These are phyloP conservation scores for Leccinellum rugosiceps DNA, from an alignment of 768 basidiomycete genomes.

Conservation along the genomic window DNA sequence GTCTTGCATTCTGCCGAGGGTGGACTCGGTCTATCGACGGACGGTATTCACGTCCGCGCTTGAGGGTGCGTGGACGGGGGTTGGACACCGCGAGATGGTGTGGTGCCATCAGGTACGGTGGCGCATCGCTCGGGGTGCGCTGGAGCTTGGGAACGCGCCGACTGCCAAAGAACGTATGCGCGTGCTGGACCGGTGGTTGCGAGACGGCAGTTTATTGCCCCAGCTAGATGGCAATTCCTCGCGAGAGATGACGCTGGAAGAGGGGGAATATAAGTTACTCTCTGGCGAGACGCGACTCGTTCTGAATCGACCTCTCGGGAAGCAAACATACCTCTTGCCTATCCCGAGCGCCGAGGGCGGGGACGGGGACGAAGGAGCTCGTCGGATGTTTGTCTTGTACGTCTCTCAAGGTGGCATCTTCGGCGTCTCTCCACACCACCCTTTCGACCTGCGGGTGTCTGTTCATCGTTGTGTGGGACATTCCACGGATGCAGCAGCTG, in stretches of 20 bases:
- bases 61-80: slow-evolving; percentile 92
- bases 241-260: slow-evolving; percentile 6
- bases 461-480: slow-evolving; percentile 43
- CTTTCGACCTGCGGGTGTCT: slow-evolving; percentile 43
- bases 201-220: slow-evolving; percentile 54
- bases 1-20: slow-evolving; percentile 62
- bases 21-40: slow-evolving; percentile 40
- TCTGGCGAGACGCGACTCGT: slow-evolving; percentile 38
- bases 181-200: slow-evolving; percentile 62
- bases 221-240: slow-evolving; percentile 27
- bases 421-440: slow-evolving; percentile 48
- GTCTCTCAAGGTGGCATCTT: slow-evolving; percentile 58
- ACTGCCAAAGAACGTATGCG: slow-evolving; percentile 29
- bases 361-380: background rate
- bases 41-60: slow-evolving; percentile 84
- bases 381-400: slow-evolving; percentile 47
- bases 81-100: slow-evolving; percentile 94
- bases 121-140: slow-evolving; percentile 74
- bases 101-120: slow-evolving; percentile 99
- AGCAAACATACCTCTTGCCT: slow-evolving; percentile 53
- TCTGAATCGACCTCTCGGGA: slow-evolving; percentile 41
- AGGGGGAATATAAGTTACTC: slow-evolving; percentile 36
- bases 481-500: slow-evolving; percentile 13
- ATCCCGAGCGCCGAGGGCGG: slow-evolving; percentile 3
- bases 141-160: slow-evolving; percentile 54